These are phyloP conservation scores for Recurvomyces mirabilis DNA, from an alignment of 495 filamentous ascomycete species.

Conservation along the genomic window DNA sequence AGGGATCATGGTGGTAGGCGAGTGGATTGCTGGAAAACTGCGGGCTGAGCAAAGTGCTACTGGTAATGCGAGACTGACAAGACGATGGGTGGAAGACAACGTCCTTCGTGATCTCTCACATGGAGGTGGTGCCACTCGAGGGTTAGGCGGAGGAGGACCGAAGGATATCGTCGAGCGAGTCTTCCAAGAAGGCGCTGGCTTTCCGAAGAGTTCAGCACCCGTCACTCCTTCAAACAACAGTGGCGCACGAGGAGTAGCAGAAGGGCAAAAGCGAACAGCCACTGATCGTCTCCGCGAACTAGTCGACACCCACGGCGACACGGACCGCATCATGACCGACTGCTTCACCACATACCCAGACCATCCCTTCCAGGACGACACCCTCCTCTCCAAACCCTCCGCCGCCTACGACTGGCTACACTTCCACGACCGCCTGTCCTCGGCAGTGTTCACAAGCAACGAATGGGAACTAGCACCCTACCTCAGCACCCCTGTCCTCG, in stretches of 20 bases:
- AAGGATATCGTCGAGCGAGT: constrained; percentile 77
- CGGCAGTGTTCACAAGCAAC: constrained; percentile 59
- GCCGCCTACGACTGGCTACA: constrained; percentile 85
- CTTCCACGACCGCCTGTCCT: constrained; percentile 77
- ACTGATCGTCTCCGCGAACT: constrained; percentile 76
- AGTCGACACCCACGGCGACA: constrained; percentile 78
- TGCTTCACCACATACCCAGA: constrained; percentile 76
- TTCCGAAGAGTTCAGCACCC: constrained; percentile 42
- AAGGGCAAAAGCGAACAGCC: constrained; percentile 62
- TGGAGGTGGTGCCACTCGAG: constrained; percentile 65
- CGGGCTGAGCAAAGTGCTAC: constrained; percentile 38
- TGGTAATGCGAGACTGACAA: constrained; percentile 46
- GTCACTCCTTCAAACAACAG: not conserved
- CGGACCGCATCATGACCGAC: constrained; percentile 72
- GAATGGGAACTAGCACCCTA: constrained; percentile 85
- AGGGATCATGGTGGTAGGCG: constrained; percentile 82
- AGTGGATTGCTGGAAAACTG: constrained; percentile 84
- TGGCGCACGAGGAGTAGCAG: constrained; percentile 50
- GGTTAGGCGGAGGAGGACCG: constrained; percentile 62
- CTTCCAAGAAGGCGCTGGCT: constrained; percentile 78
- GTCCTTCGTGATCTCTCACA: constrained; percentile 58
- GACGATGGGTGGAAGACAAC: constrained; percentile 72
- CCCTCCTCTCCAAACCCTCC: constrained; percentile 75
- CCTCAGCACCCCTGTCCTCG: constrained; percentile 70
- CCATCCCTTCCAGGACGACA: constrained; percentile 86